Base-by-base conservation (phyloP, 805 yeast genomes). In the Myxozyma monticola region DNA sequence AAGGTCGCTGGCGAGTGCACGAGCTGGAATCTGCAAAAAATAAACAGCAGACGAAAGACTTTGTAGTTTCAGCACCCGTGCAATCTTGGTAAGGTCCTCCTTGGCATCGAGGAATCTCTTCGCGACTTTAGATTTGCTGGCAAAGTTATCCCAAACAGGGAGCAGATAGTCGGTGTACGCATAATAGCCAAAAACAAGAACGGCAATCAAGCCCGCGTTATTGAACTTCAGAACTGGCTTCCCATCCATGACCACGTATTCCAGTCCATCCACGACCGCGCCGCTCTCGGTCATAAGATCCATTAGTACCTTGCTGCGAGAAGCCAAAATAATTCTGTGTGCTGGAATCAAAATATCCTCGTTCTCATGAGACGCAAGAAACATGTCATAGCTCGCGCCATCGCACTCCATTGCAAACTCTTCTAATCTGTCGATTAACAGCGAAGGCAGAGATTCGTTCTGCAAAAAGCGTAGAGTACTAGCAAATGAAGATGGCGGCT, bases 151-250 rank as follows among this genome's bases (percentile, higher is more conserved):
- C 84, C 84, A 80, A 8, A 78, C 63, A 36, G 69, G 73, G 4
- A 76, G 36, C 3, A 68, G 62, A 14, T 61, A 60, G 45, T 79
- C 80, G 0, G 83, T 76, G 60, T 82, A 83, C 0, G 79, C 47
- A 47, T 71, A 73, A 60, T 78, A 78, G 4, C 78, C 54, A 7
- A 77, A 60, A 1, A 83, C 66, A 28, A 71, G 63, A 9, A 75
- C 44, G 12, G 76, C 66, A 34, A 44, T 35, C 10, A 49, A 18
- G 12, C 57, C 51, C 8, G 33, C 18, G 20, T 39, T 37, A 10
- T 43, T 33, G 21, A 52, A 52, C 24, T 22, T 34, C 26, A 52
- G 38, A 4, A 48, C 35, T 7, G 24, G 31, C 18, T 26, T 42
- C 9, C 35, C 49, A 10, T 18, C 44, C 14, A 9, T 17, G 4